Percentiles rank a stretch among this genome's conserved stretches.
Evolutionary conservation across 257 asterid genomes (phyloP).

Genomic region (Schizonepeta tenuifolia): DNA sequence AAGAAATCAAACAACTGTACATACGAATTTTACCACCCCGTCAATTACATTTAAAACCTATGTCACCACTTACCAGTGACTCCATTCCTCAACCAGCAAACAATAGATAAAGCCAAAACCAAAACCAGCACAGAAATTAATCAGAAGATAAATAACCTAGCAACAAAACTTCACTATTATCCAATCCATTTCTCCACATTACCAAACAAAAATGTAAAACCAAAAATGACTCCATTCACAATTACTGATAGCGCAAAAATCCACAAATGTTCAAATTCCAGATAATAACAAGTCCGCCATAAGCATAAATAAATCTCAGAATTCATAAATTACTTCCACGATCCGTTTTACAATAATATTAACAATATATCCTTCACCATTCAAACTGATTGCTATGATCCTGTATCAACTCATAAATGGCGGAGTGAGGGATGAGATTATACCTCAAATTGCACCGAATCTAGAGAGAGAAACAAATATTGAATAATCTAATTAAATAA

Average conservation of each 20-base stretch:
- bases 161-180: background rate
- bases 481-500: conserved; percentile 18
- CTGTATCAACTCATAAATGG: background rate
- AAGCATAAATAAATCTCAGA: conserved; percentile 31
- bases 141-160: background rate
- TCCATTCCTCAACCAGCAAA: background rate
- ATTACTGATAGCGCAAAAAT: conserved; percentile 20
- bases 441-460: conserved; percentile 49
- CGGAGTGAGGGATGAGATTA: conserved; percentile 14
- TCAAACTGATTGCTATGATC: conserved; percentile 1
- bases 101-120: background rate
- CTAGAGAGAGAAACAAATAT: conserved; percentile 45
- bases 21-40: too few species aligned
- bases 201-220: conserved; percentile 10
- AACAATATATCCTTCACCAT: background rate
- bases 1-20: too few species aligned
- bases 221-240: background rate
- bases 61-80: conserved; percentile 2
- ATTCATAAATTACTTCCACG: conserved; percentile 16
- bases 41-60: conserved; percentile 12
- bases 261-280: conserved; percentile 23
- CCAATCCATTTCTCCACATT: conserved; percentile 22
- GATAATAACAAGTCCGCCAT: conserved; percentile 29
- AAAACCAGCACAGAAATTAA: background rate
- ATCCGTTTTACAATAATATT: conserved; percentile 35